Evolutionary conservation across 169 alveolate genomes (phyloP), one percentile per base, ranked within the genome.

Genomic region (Perkinsus olseni): DNA sequence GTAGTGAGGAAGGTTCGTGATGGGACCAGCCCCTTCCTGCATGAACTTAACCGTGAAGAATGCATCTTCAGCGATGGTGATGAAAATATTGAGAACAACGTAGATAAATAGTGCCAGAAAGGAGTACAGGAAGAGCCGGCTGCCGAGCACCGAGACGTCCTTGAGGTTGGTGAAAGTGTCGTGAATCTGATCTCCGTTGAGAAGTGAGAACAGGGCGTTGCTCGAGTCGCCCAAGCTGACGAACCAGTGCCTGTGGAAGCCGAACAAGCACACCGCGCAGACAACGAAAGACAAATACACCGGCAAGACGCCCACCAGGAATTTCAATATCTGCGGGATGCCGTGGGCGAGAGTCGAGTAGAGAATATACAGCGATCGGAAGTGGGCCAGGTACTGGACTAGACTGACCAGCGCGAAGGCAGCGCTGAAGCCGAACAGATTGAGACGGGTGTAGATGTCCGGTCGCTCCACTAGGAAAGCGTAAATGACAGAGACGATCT

Each of bases 261-360:
- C 39, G 74, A 91, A 91, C 21, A 91, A 62, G 74, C 74, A 91
- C 20, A 91, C 92, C 0, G 40, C 92, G 62, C 39, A 24, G 36
- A 39, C 92, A 40, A 40, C 92, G 31, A 38, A 91, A 10, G 62
- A 38, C n/a, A 91, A 17, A 21, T 38, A 91, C 36, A 91, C 74
- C 48, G 92, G 92, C 34, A 91, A n/a, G 38, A 91, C 92, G 74
- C 74, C 92, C 11, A 39, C 92, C 20, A 91, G 74, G 50, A 91
- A 91, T 36, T 91, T 40, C 0, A 31, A 8, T 0, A 91, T 38
- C 38, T 40, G 92, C 10, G 92, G 92, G 21, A 91, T 40, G 50
- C 92, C 92, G 74, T 40, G 48, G 0, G 92, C 48, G 31, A 91
- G 91, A 0, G 40, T 74, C 11, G 92, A 91, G 74, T n/a, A 91